A percentile compares a stretch with the other conserved stretches of the same genome.
phyloP scores from a whole-genome alignment of 495 filamentous ascomycete genomes.

The Penicillium arizonense region DNA sequence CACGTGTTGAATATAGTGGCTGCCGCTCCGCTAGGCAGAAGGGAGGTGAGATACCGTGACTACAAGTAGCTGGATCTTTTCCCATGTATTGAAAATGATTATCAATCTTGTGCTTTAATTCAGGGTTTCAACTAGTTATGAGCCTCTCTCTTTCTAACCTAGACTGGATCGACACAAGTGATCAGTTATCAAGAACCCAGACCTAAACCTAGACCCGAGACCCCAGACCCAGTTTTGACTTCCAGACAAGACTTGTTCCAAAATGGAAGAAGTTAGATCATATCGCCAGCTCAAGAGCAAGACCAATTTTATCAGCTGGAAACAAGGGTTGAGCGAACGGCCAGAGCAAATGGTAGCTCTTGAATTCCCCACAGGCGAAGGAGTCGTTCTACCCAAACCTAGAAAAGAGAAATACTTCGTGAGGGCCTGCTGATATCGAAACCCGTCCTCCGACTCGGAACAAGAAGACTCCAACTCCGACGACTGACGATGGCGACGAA shows the following conservation, averaged over 20 bases:
- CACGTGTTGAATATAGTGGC: too few relatives aligned
- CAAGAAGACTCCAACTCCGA: neutral
- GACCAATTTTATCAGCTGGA: neutral
- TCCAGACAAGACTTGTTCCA: neutral
- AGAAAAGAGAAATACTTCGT: neutral
- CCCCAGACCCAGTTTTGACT: neutral
- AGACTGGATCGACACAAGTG: conserved; percentile 3
- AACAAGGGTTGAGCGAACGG: neutral
- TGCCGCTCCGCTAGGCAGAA: too few relatives aligned
- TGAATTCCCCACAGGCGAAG: neutral
- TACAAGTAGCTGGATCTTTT: conserved; percentile 9
- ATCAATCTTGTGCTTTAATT: conserved; percentile 9
- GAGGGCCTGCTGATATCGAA: neutral
- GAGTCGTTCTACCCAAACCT: neutral
- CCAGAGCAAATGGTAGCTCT: neutral
- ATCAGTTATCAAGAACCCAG: conserved; percentile 3
- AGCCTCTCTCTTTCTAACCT: conserved; percentile 1
- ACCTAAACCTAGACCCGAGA: neutral
- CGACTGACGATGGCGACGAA: neutral
- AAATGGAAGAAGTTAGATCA: conserved; percentile 1
- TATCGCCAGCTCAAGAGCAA: neutral
- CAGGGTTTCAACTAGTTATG: conserved; percentile 1
- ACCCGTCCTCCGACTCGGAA: neutral
- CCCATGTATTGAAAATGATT: neutral
- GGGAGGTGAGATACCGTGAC: too few relatives aligned